Evolutionary conservation across 495 filamentous ascomycete species (phyloP).

Genomic region (Talaromyces proteolyticus): DNA sequence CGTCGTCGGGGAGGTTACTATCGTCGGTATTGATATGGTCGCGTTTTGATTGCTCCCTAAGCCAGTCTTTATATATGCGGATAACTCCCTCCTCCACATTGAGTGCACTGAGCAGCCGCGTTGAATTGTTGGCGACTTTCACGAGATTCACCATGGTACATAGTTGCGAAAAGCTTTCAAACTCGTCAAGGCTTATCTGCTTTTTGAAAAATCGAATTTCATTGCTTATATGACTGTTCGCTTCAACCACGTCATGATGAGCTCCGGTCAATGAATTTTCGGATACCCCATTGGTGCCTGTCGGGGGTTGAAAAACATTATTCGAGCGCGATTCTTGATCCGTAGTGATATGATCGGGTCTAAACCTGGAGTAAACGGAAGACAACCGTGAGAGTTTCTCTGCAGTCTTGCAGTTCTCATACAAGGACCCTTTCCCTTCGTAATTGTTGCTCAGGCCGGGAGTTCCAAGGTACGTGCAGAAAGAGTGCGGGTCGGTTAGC

Average conservation of each 20-base stretch:
- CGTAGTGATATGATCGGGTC: slow-evolving; percentile 46
- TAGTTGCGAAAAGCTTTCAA: slow-evolving; percentile 68
- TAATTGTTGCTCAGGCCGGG: slow-evolving; percentile 36
- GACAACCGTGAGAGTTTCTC: slow-evolving; percentile 29
- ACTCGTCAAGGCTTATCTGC: slow-evolving; percentile 57
- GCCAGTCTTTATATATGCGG: slow-evolving; percentile 64
- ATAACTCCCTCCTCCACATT: slow-evolving; percentile 59
- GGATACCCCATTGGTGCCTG: too few relatives aligned
- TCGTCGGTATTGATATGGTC: background rate
- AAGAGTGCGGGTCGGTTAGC: slow-evolving; percentile 60
- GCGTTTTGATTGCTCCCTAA: slow-evolving; percentile 36
- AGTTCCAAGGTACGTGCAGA: slow-evolving; percentile 62
- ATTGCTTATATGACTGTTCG: background rate
- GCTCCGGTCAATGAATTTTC: too few relatives aligned
- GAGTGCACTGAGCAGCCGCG: slow-evolving; percentile 52
- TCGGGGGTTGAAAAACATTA: background rate
- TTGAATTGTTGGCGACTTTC: slow-evolving; percentile 50
- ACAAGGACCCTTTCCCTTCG: slow-evolving; percentile 32
- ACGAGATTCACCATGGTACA: slow-evolving; percentile 64
- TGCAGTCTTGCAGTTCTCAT: slow-evolving; percentile 22
- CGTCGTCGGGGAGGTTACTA: background rate
- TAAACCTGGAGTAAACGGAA: slow-evolving; percentile 53
- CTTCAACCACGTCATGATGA: background rate
- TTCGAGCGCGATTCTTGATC: slow-evolving; percentile 10
- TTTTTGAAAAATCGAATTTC: slow-evolving; percentile 25